Conservation (phyloP, 306 rosid genomes). For the Acacia melanoxylon region DNA sequence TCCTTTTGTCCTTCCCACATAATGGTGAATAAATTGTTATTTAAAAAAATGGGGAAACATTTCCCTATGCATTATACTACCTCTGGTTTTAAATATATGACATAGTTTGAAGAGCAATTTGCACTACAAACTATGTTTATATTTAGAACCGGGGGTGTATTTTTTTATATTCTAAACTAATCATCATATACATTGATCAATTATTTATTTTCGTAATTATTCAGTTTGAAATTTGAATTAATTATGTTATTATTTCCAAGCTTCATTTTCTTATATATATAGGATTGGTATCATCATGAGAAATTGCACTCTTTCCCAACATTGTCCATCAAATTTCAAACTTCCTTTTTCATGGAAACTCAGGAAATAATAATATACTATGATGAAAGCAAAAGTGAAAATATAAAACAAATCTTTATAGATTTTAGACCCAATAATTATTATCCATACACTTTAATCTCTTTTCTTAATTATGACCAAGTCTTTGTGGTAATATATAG, state of each 20-base stretch:
- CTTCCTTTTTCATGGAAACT: neutral
- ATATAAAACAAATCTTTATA: neutral
- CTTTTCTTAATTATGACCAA: neutral
- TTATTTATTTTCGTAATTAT: neutral
- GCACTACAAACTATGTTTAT: too few species aligned
- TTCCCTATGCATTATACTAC: neutral
- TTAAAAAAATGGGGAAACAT: neutral
- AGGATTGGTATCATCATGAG: neutral
- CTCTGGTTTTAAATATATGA: too few species aligned
- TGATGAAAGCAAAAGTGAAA: neutral
- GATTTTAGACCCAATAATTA: conserved; percentile 1
- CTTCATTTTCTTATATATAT: neutral
- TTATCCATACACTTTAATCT: neutral
- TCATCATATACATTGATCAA: neutral
- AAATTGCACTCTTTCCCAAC: neutral
- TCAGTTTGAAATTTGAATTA: neutral
- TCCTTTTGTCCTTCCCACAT: neutral
- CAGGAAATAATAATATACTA: neutral
- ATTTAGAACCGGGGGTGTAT: too few species aligned
- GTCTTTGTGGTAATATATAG: neutral
- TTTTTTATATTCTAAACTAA: neutral
- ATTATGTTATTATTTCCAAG: neutral
- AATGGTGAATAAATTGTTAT: neutral
- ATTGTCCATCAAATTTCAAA: neutral
- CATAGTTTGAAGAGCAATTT: too few species aligned